A percentile compares a stretch with the other conserved stretches of the same genome.
phyloP scores from a whole-genome alignment of 2,329 filamentous ascomycete genomes.

The Trichoderma guizhouense region DNA sequence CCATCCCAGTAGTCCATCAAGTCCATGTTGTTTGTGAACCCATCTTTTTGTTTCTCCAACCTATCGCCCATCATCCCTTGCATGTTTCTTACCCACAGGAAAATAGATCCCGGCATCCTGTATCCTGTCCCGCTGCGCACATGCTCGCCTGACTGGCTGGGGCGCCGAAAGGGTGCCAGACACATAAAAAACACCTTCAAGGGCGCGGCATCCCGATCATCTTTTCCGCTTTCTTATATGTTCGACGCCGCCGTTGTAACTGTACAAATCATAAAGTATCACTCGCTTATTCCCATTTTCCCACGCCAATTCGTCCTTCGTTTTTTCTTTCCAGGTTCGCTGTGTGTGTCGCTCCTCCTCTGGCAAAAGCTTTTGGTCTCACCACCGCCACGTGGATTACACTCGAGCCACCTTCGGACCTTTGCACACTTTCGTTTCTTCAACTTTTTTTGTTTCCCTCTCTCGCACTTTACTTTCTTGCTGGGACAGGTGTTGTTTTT shows the following conservation, averaged over 20 bases:
- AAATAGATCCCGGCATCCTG: background rate
- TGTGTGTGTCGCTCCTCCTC: constrained; percentile 13
- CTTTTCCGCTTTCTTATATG: background rate
- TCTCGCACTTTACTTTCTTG: background rate
- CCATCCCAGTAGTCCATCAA: too few relatives aligned
- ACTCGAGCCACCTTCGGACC: constrained; percentile 12
- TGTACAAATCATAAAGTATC: background rate
- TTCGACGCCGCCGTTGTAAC: background rate
- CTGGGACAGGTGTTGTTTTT: background rate
- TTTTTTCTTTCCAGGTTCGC: background rate
- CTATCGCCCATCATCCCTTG: background rate
- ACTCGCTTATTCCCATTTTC: background rate
- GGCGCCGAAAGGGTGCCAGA: constrained; percentile 1
- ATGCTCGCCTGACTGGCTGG: constrained; percentile 3
- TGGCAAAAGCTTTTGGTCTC: background rate
- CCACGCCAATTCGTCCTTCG: background rate
- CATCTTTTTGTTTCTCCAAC: background rate
- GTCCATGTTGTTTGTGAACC: too few relatives aligned
- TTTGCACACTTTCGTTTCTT: background rate
- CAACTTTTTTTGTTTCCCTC: background rate
- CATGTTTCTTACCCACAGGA: background rate
- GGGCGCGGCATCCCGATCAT: background rate
- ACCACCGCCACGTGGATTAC: constrained; percentile 16
- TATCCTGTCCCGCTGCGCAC: background rate
- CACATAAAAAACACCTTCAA: background rate